phyloP scores from a whole-genome alignment of 2,329 filamentous ascomycete species.

The Beauveria scarabaeidicola region DNA sequence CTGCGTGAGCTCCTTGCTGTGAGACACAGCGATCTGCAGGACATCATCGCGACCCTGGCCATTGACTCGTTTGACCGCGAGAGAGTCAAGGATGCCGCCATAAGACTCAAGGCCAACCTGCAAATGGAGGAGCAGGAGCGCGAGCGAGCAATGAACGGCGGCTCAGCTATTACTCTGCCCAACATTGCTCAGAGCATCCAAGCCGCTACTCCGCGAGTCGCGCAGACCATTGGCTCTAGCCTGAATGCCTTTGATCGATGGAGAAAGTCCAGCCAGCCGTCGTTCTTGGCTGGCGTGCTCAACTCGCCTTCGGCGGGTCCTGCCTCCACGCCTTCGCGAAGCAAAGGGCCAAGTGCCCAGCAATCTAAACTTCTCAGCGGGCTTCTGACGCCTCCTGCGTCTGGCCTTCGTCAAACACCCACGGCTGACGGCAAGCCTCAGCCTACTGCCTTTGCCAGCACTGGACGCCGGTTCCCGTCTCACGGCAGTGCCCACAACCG shows the following conservation, averaged over 20 bases:
- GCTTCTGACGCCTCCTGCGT: conserved; percentile 82
- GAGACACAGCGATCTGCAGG: conserved; percentile 81
- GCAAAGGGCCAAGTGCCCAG: conserved; percentile 42
- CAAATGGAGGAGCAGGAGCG: conserved; percentile 98
- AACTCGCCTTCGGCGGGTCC: conserved; percentile 33
- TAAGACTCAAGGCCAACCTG: conserved; percentile 84
- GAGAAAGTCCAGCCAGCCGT: conserved; percentile 59
- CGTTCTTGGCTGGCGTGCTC: conserved; percentile 39
- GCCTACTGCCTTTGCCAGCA: conserved; percentile 53
- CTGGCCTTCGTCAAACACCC: conserved; percentile 56
- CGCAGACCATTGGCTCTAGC: conserved; percentile 66
- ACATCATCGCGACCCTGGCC: conserved; percentile 75
- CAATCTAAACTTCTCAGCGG: conserved; percentile 56
- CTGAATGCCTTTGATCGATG: conserved; percentile 97
- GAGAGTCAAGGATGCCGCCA: conserved; percentile 79
- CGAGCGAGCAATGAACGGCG: conserved; percentile 69
- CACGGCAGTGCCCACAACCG: conserved; percentile 26
- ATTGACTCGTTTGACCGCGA: conserved; percentile 68
- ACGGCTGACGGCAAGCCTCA: conserved; percentile 35
- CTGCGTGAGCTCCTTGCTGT: conserved; percentile 87
- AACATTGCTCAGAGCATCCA: conserved; percentile 72
- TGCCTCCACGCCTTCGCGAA: conserved; percentile 53
- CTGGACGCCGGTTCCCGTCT: conserved; percentile 48
- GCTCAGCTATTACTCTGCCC: conserved; percentile 58
- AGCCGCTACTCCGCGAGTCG: conserved; percentile 72